phyloP scores from a whole-genome alignment of 2,329 filamentous ascomycete species.

The Neonectria sp. region DNA sequence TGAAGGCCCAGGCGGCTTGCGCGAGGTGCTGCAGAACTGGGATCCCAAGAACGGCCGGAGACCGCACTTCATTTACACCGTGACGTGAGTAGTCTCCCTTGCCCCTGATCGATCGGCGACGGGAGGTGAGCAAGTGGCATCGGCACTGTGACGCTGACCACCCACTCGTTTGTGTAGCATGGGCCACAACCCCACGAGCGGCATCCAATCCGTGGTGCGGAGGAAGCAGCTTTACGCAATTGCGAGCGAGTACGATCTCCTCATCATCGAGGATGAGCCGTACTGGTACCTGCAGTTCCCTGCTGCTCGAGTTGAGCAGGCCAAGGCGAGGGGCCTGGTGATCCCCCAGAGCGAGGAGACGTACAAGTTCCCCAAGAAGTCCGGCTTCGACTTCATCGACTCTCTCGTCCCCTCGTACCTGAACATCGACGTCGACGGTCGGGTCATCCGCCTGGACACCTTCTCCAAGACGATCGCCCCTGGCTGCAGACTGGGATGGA shows the following conservation, averaged over 20 bases:
- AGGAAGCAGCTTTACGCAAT: constrained; percentile 85
- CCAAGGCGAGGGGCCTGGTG: constrained; percentile 61
- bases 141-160: constrained; percentile 13
- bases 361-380: constrained; percentile 54
- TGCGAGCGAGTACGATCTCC: constrained; percentile 86
- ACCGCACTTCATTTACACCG: constrained; percentile 90
- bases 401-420: constrained; percentile 88
- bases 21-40: constrained; percentile 87
- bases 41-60: constrained; percentile 80
- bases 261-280: constrained; percentile 95
- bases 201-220: constrained; percentile 80
- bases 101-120: not conserved
- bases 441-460: constrained; percentile 91
- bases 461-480: constrained; percentile 96
- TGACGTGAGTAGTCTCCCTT: constrained; percentile 74
- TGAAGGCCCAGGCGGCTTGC: constrained; percentile 79
- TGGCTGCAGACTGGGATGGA: constrained; percentile 91
- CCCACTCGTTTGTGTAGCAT: constrained; percentile 38
- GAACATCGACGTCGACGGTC: constrained; percentile 85
- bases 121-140: not conserved
- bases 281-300: constrained; percentile 97
- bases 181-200: constrained; percentile 90
- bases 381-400: constrained; percentile 85
- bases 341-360: constrained; percentile 50
- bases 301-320: constrained; percentile 70